A percentile compares a stretch with the other conserved stretches of the same genome.
Evolutionary conservation across 768 basidiomycete genomes (phyloP).

Genomic region (Gloeophyllum trabeum): DNA sequence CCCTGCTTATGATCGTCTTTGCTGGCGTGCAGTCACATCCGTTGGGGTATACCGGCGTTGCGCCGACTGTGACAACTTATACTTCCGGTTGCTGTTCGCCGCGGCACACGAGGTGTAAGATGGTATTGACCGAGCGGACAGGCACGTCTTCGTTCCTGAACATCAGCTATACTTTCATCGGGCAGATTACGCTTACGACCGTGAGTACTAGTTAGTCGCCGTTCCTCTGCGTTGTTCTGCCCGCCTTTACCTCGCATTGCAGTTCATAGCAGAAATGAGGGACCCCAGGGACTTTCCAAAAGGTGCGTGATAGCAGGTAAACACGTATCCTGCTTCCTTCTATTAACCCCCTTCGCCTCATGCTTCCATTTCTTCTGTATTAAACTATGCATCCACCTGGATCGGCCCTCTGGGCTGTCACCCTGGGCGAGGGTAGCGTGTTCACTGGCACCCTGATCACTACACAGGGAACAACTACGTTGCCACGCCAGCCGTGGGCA

Average conservation of each 20-base stretch:
- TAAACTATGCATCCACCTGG: neutral
- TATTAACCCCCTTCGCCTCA: no score
- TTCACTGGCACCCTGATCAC: constrained; percentile 32
- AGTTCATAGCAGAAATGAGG: constrained; percentile 36
- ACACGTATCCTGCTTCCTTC: no score
- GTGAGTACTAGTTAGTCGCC: no score
- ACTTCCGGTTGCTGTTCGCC: no score
- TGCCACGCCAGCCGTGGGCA: constrained; percentile 27
- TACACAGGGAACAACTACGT: no score
- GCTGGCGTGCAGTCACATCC: constrained; percentile 29
- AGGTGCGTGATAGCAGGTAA: constrained; percentile 16
- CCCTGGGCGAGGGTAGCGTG: constrained; percentile 27
- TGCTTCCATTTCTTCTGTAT: neutral
- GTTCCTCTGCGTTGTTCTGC: no score
- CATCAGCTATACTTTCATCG: constrained; percentile 32
- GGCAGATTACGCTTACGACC: constrained; percentile 33
- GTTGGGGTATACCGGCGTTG: constrained; percentile 24
- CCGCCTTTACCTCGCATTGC: no score
- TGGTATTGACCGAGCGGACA: no score
- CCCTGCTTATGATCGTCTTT: constrained; percentile 30
- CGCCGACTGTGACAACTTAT: constrained; percentile 29
- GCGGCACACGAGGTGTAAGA: no score
- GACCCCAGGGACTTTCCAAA: constrained; percentile 35
- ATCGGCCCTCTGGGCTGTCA: constrained; percentile 29
- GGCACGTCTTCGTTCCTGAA: constrained; percentile 38